Base-by-base conservation (phyloP, 345 rosid genomes). In the Raphanus sativus region DNA sequence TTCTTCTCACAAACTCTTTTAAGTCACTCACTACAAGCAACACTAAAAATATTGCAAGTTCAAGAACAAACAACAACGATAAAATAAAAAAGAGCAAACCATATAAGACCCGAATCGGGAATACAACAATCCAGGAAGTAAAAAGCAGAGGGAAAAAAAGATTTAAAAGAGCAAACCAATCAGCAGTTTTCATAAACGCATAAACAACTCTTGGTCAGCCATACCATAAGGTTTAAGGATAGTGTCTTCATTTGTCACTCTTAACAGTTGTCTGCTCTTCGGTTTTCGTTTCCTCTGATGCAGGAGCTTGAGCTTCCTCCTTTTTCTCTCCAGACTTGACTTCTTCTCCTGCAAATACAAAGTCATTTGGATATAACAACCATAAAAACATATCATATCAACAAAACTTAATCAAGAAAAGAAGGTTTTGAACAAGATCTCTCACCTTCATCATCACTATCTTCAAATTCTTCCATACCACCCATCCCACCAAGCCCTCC, bases 381-480 rank as follows among this genome's bases (percentile, higher is more conserved):
- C 12, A 3, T 1, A 0, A 30, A 21, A 26, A 24, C 30, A 4
- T 25, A 70, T 50, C 40, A 38, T 24, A 13, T 32, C 25, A 65
- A 45, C 13, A 52, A n/a, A 40, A 34, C 5, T 0, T 40, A n/a
- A 29, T 6, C 17, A 70, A 42, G 34, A 50, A 70, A 54, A 29
- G 21, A 54, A 29, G 21, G 21, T 54, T 58, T 32, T 3, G 25
- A 56, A 30, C 38, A 75, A 24, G 16, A 38, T 34, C 26, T 34
- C 26, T 79, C 75, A 93, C 98, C 97, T 85, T 93, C 98, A 72
- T 89, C 96, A 81, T 93, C 98, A 81, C 94, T 91, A 76, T 86
- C 98, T 0, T 88, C 98, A 59, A 86, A 86, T n/a, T 86, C 97
- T 32, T 83, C 91, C 89, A 90, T 84, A 1, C 73, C 89, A 25